Evolutionary conservation across 208 protist genomes (phyloP), one percentile per base, ranked within the genome.

Genomic region (Angomonas desouzai): DNA sequence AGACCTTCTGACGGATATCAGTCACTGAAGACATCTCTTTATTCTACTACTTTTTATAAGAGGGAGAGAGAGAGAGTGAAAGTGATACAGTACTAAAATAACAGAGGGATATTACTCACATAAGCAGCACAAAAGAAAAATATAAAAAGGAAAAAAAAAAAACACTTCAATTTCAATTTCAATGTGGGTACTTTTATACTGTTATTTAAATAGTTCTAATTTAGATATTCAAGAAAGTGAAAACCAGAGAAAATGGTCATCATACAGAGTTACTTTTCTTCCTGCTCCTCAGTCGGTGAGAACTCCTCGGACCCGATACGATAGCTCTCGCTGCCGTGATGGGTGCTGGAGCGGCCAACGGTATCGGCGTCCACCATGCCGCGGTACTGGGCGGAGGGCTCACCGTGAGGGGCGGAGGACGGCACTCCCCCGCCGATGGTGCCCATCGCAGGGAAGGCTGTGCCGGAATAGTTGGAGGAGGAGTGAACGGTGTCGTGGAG

Each of bases 1-100:
- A 91, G 16, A 93, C 74, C 62, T 86, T 87, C 72, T 93, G 87
- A 45, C 76, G 87, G n/a, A 91, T 65, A 68, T 91, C 78, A 30
- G 68, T 58, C n/a, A 61, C 40, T 11, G 36, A 40, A 38, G 28
- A 61, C 29, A 55, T 6, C 13, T 57, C 27, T 22, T n/a, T 62
- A 18, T 23, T 34, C 27, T 29, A 20, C 20, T 66, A 23, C 51
- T 10, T 16, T 23, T 16, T 29, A 28, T 28, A 47, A 64, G 23
- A 55, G 7, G 48, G 55, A 61, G 29, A 66, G 38, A 55, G 23
- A 18, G 27, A 55, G 45, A 63, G 18, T 56, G 55, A 10, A 48
- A 49, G 9, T 3, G 23, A 62, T 51, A 7, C 18, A 38, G n/a
- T n/a, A n/a, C n/a, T n/a, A n/a, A n/a, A n/a, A n/a, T n/a, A n/a